These are phyloP conservation scores for Paecilomyces formosus DNA, from an alignment of 2,329 filamentous ascomycete genomes.

Conservation along the genomic window DNA sequence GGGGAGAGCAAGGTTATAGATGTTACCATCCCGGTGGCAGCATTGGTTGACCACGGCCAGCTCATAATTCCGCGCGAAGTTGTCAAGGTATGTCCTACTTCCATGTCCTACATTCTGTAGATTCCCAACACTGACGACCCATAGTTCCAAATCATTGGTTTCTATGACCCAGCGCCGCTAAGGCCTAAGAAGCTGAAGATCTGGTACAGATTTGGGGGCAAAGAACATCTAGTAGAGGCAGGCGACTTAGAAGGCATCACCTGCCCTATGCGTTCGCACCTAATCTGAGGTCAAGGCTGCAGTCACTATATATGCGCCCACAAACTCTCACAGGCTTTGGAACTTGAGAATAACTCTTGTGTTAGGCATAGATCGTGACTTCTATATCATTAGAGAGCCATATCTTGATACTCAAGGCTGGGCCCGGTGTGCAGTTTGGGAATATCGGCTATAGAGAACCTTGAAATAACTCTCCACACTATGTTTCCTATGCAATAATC, in stretches of 20 bases:
- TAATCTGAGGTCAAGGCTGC: slow-evolving; percentile 11
- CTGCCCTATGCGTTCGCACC: slow-evolving; percentile 33
- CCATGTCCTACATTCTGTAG: not conserved
- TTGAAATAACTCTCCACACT: not conserved
- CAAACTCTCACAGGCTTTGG: not conserved
- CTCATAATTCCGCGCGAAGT: slow-evolving; percentile 27
- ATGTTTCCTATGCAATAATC: not conserved
- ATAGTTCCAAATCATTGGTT: slow-evolving; percentile 36
- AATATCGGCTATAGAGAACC: not conserved
- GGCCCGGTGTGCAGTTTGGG: not conserved
- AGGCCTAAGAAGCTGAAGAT: slow-evolving; percentile 32
- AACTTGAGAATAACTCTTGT: not conserved
- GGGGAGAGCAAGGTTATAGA: slow-evolving; percentile 24
- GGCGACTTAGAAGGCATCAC: slow-evolving; percentile 27
- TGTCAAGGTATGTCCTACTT: slow-evolving; percentile 22
- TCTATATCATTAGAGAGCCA: not conserved
- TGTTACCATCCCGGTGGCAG: slow-evolving; percentile 38
- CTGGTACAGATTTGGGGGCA: slow-evolving; percentile 34
- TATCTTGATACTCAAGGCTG: not conserved
- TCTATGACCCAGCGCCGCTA: slow-evolving; percentile 37
- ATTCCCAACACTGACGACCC: slow-evolving; percentile 11
- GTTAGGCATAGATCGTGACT: not conserved
- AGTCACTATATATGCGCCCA: not conserved
- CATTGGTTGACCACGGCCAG: slow-evolving; percentile 35
- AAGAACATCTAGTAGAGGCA: slow-evolving; percentile 31